Conservation (phyloP, 768 basidiomycete species). For the Kwoniella sp. region DNA sequence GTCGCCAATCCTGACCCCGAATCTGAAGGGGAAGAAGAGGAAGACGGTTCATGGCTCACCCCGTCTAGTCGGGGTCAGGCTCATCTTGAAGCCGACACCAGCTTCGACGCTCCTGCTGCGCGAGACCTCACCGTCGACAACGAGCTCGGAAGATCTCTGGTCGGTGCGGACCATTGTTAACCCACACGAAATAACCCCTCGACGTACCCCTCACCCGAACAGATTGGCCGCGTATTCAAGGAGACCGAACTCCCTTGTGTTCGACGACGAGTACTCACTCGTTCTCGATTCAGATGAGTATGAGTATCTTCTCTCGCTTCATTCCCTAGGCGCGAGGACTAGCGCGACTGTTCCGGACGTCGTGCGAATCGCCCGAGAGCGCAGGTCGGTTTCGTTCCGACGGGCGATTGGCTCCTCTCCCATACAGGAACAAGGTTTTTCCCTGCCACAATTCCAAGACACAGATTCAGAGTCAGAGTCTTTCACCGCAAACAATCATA, state of each 20-base stretch:
- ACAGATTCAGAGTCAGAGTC: background rate
- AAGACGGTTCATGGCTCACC: background rate
- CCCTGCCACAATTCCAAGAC: background rate
- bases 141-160: background rate
- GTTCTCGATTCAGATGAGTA: conserved; percentile 11
- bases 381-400: background rate
- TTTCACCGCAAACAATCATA: background rate
- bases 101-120: too few species aligned
- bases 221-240: background rate
- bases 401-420: background rate
- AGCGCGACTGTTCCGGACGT: background rate
- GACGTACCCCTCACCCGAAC: background rate
- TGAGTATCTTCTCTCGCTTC: conserved; percentile 7
- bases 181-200: background rate
- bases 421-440: background rate
- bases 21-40: background rate
- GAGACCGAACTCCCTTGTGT: background rate
- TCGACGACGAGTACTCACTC: background rate
- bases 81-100: too few species aligned
- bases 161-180: background rate
- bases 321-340: background rate
- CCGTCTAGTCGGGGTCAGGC: background rate
- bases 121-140: background rate
- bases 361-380: background rate
- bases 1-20: background rate